Base-by-base conservation (phyloP, 768 basidiomycete genomes). In the Hygrocybe punicea region DNA sequence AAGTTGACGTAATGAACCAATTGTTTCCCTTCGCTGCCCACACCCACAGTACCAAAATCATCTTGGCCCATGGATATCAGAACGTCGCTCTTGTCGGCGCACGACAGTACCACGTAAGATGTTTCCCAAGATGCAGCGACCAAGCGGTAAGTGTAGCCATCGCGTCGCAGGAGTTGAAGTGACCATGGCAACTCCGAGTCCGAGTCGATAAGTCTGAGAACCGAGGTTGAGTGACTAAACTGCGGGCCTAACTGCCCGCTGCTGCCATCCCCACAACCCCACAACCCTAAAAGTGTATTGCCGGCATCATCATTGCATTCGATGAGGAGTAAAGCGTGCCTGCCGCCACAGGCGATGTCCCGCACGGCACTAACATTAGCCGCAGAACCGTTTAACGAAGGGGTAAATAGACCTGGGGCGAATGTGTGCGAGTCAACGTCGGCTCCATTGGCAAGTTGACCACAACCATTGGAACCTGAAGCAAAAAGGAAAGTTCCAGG, bases 91-190 rank as follows among this genome's bases (percentile, higher is more conserved):
- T 65, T 65, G 6, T 67, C 74, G 14, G 67, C 61, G 51, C 63
- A 65, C 10, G 81, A 78, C 13, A 92, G 71, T 2, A 85, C 85
- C 45, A 91, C 70, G 63, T 87, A 92, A 51, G 84, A 85, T 6
- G 92, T 91, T 70, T 96, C 89, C 93, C 94, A 97, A 44, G 84
- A 78, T 0, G 86, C 82, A 13, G 83, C 83, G 14, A 93, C 73
- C 23, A 74, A 62, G 29, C 76, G 78, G 42, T 77, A 71, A 16
- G 69, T 62, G 68, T 84, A 85, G 4, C 71, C 76, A 0, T 51
- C 56, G 14, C 80, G 64, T 10, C 72, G 73, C 25, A 71, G 56
- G 49, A 64, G 62, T 7, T 73, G 36, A 35, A 33, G 19, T 8
- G 17, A 64, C 1, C 80, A 63, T 14, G 70, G 65, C 1, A 85